phyloP scores from a whole-genome alignment of 140 eudicot genomes.

The Ambrosia hybrid region DNA sequence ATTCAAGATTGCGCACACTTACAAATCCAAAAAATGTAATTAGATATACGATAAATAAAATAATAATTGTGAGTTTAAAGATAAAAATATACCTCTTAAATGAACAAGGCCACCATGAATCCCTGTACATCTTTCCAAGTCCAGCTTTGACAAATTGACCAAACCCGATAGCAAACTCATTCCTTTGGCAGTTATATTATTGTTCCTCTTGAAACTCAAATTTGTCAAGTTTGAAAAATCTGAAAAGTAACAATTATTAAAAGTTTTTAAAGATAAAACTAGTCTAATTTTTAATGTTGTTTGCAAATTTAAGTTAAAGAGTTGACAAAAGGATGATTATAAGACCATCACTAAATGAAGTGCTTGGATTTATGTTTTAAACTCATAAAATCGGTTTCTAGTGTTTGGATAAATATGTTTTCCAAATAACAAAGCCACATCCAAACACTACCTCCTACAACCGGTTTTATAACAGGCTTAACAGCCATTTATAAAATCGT shows the following conservation, averaged over 20 bases:
- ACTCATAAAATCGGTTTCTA: not conserved
- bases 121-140: constrained; percentile 86
- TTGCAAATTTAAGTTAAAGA: not conserved
- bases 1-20: not conserved
- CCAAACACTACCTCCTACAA: no score
- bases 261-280: not conserved
- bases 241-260: constrained; percentile 22
- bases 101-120: constrained; percentile 90
- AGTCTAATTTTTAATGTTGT: not conserved
- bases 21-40: not conserved
- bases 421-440: not conserved
- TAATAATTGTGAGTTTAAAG: not conserved
- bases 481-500: no score
- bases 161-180: constrained; percentile 68
- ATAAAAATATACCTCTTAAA: constrained; percentile 54
- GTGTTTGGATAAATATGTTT: not conserved
- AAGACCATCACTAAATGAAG: not conserved
- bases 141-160: constrained; percentile 65
- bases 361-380: not conserved
- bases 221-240: constrained; percentile 78
- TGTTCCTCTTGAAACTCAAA: constrained; percentile 72
- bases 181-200: constrained; percentile 64
- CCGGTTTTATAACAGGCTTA: no score
- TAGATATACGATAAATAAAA: not conserved
- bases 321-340: not conserved